Evolutionary conservation across 345 rosid species (phyloP), one percentile per base, ranked within the genome.

Genomic region (Eutrema heterophyllum): DNA sequence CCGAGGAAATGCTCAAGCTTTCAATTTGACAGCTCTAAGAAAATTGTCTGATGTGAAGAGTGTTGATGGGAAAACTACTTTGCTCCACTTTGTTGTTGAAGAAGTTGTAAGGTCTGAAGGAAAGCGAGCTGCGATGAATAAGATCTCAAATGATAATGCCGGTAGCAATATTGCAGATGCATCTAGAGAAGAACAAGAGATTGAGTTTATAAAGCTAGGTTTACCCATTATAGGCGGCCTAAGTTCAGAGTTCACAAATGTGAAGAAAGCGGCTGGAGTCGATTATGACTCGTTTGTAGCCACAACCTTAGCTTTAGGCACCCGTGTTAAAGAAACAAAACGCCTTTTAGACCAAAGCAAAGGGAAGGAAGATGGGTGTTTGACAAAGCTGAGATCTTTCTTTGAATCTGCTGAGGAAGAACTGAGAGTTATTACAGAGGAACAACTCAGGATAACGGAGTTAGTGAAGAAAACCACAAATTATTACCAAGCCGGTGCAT

Each of bases 31-130:
- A 10, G 81, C 96, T 18, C 82, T 94, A 2, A 78, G 82, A 56
- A 94, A 94, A 81, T 82, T 91, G 30, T 87, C 97, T 7, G 97
- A 94, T 63, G 97, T 94, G 60, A 94, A 87, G 50, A 87, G 96
- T 86, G 73, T 83, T 0, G 96, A 87, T 70, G 96, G 93, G 12
- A 91, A 94, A 70, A 88, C 91, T 11, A 89, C 94, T 33, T 63
- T 91, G 64, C 97, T 94, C 38, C 91, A 89, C 79, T 94, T 94
- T 74, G 94, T 94, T 16, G 93, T 94, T 35, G 86, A 87, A 64
- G 95, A 89, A 83, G 94, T 89, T 33, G 85, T 88, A 7, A 83
- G 96, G 2, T 76, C 89, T 0, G 95, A 94, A 58, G 98, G 98
- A 40, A 89, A 82, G 79, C 89, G 89, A 24, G 86, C 88, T 45